phyloP scores from a whole-genome alignment of 164 flowering plant species.

The Vitis amurensis region DNA sequence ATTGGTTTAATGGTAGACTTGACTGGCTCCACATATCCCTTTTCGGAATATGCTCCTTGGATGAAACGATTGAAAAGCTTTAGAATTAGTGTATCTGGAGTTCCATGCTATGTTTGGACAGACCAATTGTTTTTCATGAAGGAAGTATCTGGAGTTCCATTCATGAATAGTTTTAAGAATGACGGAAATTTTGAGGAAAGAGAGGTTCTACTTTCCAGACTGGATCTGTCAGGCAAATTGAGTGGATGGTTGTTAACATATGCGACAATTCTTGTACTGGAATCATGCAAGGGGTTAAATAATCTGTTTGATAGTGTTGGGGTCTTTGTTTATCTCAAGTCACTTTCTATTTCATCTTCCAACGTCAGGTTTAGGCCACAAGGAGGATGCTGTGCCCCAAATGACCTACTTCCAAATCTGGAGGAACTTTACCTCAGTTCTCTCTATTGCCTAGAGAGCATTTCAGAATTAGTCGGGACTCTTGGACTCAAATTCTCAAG shows the following conservation, averaged over 20 bases:
- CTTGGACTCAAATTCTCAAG: constrained; percentile 6
- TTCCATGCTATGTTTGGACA: too few relatives aligned
- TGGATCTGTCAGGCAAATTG: constrained; percentile 9
- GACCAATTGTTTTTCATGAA: too few relatives aligned
- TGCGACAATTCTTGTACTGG: constrained; percentile 4
- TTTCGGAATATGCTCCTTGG: constrained; percentile 3
- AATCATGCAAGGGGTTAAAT: constrained; percentile 2
- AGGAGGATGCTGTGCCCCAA: constrained; percentile 5
- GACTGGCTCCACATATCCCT: neutral
- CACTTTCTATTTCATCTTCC: constrained; percentile 5
- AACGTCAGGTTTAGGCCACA: neutral
- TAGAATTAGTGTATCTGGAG: neutral
- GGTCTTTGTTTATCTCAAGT: constrained; percentile 1
- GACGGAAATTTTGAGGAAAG: neutral
- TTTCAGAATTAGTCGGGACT: constrained; percentile 3
- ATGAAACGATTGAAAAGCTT: constrained; percentile 3
- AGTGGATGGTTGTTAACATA: constrained; percentile 1
- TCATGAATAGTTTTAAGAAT: neutral
- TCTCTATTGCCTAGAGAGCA: neutral
- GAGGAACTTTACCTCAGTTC: constrained; percentile 10
- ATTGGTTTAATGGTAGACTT: neutral
- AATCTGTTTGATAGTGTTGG: constrained; percentile 1
- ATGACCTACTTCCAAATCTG: constrained; percentile 14
- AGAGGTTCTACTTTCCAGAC: constrained; percentile 1
- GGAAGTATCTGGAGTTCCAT: too few relatives aligned